Evolutionary conservation across 179 eudicot genomes (phyloP).

Genomic region (Gypsophila paniculata): DNA sequence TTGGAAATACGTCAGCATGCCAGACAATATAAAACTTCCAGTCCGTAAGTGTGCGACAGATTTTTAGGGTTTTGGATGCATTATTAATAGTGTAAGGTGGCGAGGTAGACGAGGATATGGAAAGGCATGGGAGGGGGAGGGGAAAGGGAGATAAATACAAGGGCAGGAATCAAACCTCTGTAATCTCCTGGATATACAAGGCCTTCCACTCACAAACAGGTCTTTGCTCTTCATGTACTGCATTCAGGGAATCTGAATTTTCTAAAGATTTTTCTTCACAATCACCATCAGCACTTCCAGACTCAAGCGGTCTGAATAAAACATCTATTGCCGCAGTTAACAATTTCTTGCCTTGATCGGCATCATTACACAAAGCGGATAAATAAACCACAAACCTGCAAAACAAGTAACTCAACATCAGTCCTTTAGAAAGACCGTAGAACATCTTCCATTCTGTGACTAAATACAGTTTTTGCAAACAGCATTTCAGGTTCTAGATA

Average conservation of each 20-base stretch:
- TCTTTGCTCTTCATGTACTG: slow-evolving; percentile 33
- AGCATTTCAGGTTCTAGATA: not conserved
- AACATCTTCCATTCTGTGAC: not conserved
- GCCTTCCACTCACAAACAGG: slow-evolving; percentile 71
- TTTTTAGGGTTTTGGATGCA: too few species aligned
- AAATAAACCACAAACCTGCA: slow-evolving; percentile 76
- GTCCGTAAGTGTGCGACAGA: too few species aligned
- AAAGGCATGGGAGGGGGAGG: too few species aligned
- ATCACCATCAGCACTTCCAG: slow-evolving; percentile 35
- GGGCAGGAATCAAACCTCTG: slow-evolving; percentile 42
- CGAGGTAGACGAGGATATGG: too few species aligned
- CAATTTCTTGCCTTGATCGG: slow-evolving; percentile 53
- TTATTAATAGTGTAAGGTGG: too few species aligned
- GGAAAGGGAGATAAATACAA: not conserved
- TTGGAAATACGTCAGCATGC: not conserved
- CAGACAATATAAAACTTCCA: not conserved
- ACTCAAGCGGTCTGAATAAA: slow-evolving; percentile 38
- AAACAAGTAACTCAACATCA: slow-evolving; percentile 21
- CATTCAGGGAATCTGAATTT: slow-evolving; percentile 28
- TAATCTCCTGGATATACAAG: slow-evolving; percentile 55
- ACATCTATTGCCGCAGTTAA: slow-evolving; percentile 53
- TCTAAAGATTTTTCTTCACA: slow-evolving; percentile 32
- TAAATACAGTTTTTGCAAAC: not conserved
- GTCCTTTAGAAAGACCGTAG: not conserved
- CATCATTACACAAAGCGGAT: slow-evolving; percentile 63